Base-by-base conservation (phyloP, 139 green algal genomes). In the Gonium pectorale region DNA sequence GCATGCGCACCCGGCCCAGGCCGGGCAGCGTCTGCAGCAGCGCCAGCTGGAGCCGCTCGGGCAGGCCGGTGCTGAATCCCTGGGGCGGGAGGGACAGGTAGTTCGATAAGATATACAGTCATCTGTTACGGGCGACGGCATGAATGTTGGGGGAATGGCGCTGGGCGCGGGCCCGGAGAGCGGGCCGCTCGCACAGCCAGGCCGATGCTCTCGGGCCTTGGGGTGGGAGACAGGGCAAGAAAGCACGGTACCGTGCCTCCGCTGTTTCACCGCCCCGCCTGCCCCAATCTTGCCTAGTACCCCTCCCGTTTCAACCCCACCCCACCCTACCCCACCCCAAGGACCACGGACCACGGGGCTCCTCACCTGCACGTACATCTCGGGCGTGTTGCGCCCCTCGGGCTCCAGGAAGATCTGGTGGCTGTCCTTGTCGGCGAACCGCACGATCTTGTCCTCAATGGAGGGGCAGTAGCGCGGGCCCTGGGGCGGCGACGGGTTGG, bases 331-430 rank as follows among this genome's bases (percentile, higher is more conserved):
- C 56, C 56, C 56, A 66, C 56, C 56, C 49, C 49, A 59, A 13
- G 17, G n/a, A 62, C 29, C 72, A 59, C 17, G 5, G 35, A 64
- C 64, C 27, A n/a, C n/a, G n/a, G n/a, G n/a, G n/a, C n/a, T n/a
- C n/a, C n/a, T n/a, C 46, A 89, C 90, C 87, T 97, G 93, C 59
- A 99, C 96, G 74, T 99, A 99, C 75, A 99, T 85, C 92, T 99
- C 97, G 6, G 95, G 96, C 0, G 95, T 99, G 74, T 86, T 91
- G n/a, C 95, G 86, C 2, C 96, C 94, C 90, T 99, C 97, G 0
- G 97, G 97, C 91, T 99, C 97, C 73, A 99, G 84, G 86, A 99
- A 99, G 51, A 99, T 94, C 90, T 98, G 96, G 90, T 99, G 97
- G 67, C 89, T 95, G 38, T 93, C 81, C 89, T 99, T 99, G 89